Evolutionary conservation across 1,139 yeast species (phyloP), one percentile per base, ranked within the genome.

Genomic region (Candida neerlandica): DNA sequence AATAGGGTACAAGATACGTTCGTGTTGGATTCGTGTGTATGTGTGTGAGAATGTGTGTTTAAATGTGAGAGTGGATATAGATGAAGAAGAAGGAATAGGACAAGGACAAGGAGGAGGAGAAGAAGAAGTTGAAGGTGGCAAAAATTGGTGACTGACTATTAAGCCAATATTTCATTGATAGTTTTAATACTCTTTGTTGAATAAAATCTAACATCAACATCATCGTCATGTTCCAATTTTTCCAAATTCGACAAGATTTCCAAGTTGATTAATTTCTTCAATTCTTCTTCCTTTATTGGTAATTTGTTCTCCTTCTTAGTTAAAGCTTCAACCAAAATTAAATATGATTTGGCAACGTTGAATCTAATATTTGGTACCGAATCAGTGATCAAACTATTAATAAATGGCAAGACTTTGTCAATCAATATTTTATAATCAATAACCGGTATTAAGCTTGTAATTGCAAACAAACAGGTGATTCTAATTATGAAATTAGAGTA

Each of bases 291-390:
- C 45, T 63, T 63, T 35, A 62, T 59, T 16, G 55, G 48, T 46
- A 50, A 61, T 33, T 61, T 53, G 7, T 12, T 16, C 10, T 51
- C 51, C 21, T 61, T 58, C 45, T 57, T 59, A 44, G 69, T 60
- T 58, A 82, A 76, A 34, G 80, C 77, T 64, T 81, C 79, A 39
- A 80, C 84, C 46, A 89, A 73, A 18, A 78, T 75, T 42, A 82
- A 77, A 63, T 87, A 85, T 29, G 96, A 82, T 68, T 89, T 91
- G 23, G 99, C 98, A 55, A 89, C 92, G 67, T 92, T 94, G 74
- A 94, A 94, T 65, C 97, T 80, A 58, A 94, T 92, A 67, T 94
- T 94, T 59, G 99, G 97, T 50, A 94, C 97, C 4, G 84, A 80
- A 70, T 94, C 99, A 47, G 77, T 77, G 44, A 85, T 77, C 58